A percentile compares a stretch with the other conserved stretches of the same genome.
These are phyloP conservation scores for Peronospora destructor DNA, from an alignment of 352 stramenopile genomes.

Conservation along the genomic window DNA sequence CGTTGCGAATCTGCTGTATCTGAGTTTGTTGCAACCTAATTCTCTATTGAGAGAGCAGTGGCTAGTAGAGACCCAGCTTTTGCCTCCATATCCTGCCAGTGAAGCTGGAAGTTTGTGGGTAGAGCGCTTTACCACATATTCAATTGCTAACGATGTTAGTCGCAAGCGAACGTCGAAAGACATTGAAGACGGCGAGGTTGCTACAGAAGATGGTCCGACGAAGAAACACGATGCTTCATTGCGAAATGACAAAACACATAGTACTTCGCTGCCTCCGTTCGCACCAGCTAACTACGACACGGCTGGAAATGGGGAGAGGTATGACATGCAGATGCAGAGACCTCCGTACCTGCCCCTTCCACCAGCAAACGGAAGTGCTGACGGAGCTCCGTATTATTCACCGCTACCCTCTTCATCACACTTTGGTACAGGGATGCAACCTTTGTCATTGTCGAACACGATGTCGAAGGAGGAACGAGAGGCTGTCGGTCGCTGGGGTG, in stretches of 20 bases:
- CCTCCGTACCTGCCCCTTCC: conserved; percentile 12
- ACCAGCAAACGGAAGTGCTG: conserved; percentile 6
- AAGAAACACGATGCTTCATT: conserved; percentile 20
- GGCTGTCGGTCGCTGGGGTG: conserved; percentile 76
- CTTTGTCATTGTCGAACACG: conserved; percentile 35
- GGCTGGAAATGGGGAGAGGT: conserved; percentile 5
- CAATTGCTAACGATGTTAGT: conserved; percentile 1
- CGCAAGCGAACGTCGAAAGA: conserved; percentile 16
- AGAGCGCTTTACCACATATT: neutral
- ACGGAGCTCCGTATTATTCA: conserved; percentile 9
- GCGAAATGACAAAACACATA: conserved; percentile 9
- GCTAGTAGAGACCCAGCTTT: conserved; percentile 52
- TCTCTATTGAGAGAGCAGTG: conserved; percentile 35
- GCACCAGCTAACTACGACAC: conserved; percentile 8
- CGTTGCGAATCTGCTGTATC: conserved; percentile 65
- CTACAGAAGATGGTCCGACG: conserved; percentile 16
- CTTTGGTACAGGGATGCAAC: conserved; percentile 9
- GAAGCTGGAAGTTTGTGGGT: conserved; percentile 36
- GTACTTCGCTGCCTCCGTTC: conserved; percentile 3
- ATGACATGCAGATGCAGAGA: conserved; percentile 15
- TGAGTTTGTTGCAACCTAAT: conserved; percentile 53
- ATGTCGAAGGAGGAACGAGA: conserved; percentile 71
- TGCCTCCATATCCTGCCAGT: conserved; percentile 35
- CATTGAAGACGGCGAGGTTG: conserved; percentile 55
- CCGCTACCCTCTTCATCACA: conserved; percentile 11